Evolutionary conservation across 208 protist species (phyloP).

Genomic region (Leishmania tropica): DNA sequence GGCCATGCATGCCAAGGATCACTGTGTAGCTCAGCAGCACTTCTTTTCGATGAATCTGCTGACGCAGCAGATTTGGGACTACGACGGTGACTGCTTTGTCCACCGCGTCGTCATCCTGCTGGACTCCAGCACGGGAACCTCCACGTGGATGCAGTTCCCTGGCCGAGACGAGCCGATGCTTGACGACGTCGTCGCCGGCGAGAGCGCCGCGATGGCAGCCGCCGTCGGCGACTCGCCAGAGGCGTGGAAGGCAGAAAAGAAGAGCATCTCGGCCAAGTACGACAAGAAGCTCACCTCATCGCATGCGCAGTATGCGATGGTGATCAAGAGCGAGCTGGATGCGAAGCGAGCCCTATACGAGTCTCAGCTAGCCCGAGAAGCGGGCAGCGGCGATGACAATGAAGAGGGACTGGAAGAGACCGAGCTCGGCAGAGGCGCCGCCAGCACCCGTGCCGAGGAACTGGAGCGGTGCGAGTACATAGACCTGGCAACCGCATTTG

Average conservation of each 20-base stretch:
- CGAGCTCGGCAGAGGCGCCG: not conserved
- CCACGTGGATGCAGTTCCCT: conserved; percentile 74
- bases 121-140: conserved; percentile 60
- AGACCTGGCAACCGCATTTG: conserved; percentile 26
- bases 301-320: conserved; percentile 71
- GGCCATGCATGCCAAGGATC: conserved; percentile 87
- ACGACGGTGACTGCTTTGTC: conserved; percentile 89
- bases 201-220: conserved; percentile 7
- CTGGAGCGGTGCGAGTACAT: conserved; percentile 21
- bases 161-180: conserved; percentile 54
- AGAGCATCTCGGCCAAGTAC: conserved; percentile 80
- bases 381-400: not conserved
- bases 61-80: conserved; percentile 94
- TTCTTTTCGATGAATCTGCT: conserved; percentile 91
- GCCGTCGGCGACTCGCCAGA: conserved; percentile 14
- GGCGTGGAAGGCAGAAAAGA: conserved; percentile 59
- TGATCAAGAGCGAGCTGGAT: conserved; percentile 83
- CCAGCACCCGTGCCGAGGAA: conserved; percentile 6
- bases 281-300: conserved; percentile 78
- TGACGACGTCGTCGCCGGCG: conserved; percentile 13
- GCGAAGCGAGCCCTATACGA: conserved; percentile 60
- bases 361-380: conserved; percentile 24
- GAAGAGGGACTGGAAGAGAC: not conserved
- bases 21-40: conserved; percentile 66
- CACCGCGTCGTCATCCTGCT: conserved; percentile 78